Evolutionary conservation across 2,329 filamentous ascomycete genomes (phyloP).

Genomic region (Colletotrichum orbiculare): DNA sequence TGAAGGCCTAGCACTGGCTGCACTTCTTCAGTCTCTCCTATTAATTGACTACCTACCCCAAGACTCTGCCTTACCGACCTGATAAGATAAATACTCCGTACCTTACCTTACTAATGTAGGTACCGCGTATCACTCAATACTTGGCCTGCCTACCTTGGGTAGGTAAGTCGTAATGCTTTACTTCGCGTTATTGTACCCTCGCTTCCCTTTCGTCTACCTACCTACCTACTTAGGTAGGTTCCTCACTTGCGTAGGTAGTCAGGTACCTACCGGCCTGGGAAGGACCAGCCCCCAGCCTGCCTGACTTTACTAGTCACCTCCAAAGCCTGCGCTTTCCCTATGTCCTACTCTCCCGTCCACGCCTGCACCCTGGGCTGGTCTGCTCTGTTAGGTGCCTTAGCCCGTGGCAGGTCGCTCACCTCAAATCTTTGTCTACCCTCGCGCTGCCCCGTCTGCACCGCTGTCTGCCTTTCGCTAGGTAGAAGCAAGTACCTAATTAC

Average conservation of each 20-base stretch:
- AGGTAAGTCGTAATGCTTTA: not conserved
- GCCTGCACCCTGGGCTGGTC: conserved; percentile 31
- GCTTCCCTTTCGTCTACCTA: not conserved
- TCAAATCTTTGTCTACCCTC: conserved; percentile 31
- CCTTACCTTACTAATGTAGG: too few relatives aligned
- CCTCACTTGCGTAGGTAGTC: too few relatives aligned
- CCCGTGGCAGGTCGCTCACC: not conserved
- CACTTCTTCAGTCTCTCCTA: not conserved
- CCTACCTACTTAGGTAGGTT: too few relatives aligned
- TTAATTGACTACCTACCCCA: not conserved
- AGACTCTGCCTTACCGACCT: too few relatives aligned
- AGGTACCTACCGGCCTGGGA: too few relatives aligned
- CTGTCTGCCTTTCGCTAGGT: not conserved
- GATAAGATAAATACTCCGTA: too few relatives aligned
- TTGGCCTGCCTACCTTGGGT: too few relatives aligned
- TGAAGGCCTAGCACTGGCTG: too few relatives aligned
- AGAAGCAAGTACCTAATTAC: not conserved
- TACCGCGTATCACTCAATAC: too few relatives aligned
- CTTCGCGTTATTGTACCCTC: conserved; percentile 9
- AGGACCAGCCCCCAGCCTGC: too few relatives aligned
- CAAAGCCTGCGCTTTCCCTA: conserved; percentile 3
- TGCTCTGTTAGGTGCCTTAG: not conserved
- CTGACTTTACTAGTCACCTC: too few relatives aligned
- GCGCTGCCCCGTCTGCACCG: conserved; percentile 5
- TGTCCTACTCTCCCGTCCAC: conserved; percentile 24